phyloP scores from a whole-genome alignment of 1,284 basidiomycete genomes.

The Thecaphora frezii region DNA sequence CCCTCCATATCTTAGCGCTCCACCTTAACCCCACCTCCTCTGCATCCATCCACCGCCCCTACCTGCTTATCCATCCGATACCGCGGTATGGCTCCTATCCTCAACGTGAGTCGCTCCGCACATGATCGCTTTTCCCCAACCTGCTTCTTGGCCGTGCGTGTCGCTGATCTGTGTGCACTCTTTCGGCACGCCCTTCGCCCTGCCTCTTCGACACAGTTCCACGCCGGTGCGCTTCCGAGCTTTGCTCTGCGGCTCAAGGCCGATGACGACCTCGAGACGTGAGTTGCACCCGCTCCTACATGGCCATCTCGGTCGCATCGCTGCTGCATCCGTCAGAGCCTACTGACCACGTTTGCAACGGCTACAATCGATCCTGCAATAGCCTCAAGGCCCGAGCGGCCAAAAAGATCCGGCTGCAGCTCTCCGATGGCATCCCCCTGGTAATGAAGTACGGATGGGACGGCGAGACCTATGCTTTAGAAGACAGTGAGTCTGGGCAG shows the following conservation, averaged over 20 bases:
- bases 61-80: no score
- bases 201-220: conserved; percentile 28
- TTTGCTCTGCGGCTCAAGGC: conserved; percentile 53
- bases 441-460: conserved; percentile 53
- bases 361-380: neutral
- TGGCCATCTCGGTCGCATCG: neutral
- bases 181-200: neutral
- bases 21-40: no score
- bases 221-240: conserved; percentile 52
- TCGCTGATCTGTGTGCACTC: no score
- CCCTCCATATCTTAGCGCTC: no score
- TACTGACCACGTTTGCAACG: neutral
- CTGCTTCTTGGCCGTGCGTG: no score
- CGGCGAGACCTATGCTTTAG: conserved; percentile 47
- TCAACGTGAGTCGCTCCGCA: conserved; percentile 41
- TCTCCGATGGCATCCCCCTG: conserved; percentile 50
- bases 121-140: no score
- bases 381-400: conserved; percentile 47
- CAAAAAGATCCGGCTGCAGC: conserved; percentile 49
- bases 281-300: conserved; percentile 6
- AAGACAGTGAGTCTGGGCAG: conserved; percentile 52
- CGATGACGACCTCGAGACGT: conserved; percentile 46
- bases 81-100: conserved; percentile 53
- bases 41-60: no score
- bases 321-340: no score